Base-by-base conservation (phyloP, 2,329 filamentous ascomycete genomes). In the Cladophialophora carrionii region DNA sequence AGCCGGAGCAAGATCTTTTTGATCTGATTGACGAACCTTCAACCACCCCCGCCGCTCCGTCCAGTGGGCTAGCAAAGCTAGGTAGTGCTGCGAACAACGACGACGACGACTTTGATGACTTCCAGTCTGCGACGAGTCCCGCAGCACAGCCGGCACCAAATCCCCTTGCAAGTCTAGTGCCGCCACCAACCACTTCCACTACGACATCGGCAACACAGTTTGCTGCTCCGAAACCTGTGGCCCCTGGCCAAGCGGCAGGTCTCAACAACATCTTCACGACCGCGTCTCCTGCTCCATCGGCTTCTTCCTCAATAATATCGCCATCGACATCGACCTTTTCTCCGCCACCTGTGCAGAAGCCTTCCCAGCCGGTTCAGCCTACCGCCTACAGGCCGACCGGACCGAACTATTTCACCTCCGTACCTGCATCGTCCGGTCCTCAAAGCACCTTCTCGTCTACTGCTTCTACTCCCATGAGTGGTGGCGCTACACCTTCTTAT, bases 71-170 rank as follows among this genome's bases (percentile, higher is more conserved):
- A 64, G 74, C 78, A 22, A 73, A 77, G 62, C 78, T 81, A 68
- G 81, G 61, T 24, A 65, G 57, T 32, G 57, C 84, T 9, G 80
- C 79, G 54, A 81, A 81, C 49, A 81, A 81, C 49, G 87, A 86
- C 58, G 89, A 91, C 68, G 94, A 97, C 71, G 95, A 97, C 69
- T 98, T 98, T 74, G 95, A 98, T 75, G 95, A 99, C 75, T 98
- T 98, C 83, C 92, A 96, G 77, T 96, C 92, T 22, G 94, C 94
- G 14, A 81, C 90, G 2, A 86, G 89, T 3, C 80, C 86, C 29
- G 74, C 81, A 14, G 77, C 73, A 58, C 72, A 74, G n/a, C 67
- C 75, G 29, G 71, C 75, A 22, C 66, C 76, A 7, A 74, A 76
- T 24, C 73, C 78, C 26, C 74, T 75, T 34, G 77, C 80, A 61